Base-by-base conservation (phyloP, 306 rosid genomes). In the Leucaena leucocephala region DNA sequence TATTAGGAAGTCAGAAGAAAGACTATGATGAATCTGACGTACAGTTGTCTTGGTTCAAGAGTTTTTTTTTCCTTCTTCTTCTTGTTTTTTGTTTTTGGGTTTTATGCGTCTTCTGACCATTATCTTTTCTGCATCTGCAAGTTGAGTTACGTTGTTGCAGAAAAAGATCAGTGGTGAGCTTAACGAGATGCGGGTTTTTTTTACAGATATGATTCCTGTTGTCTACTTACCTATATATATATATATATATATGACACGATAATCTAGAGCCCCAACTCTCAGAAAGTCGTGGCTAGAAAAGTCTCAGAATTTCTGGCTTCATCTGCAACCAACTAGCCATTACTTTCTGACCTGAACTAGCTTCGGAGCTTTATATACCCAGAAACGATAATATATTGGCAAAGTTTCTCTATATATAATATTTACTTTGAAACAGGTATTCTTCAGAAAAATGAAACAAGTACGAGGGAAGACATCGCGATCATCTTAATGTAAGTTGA, bases 41-140 rank as follows among this genome's bases (percentile, higher is more conserved):
- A 69, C 80, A 19, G 17, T 40, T 83, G 77, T 83, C 81, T 71
- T 76, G 75, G 73, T 40, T 78, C 21, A 17, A 43, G 74, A 27
- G 27, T 19, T 19, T 55, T 55, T 54, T n/a, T 3, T 54, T 3
- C 3, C 5, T 36, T 21, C 16, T 38, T 46, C 75, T 83, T 27
- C 27, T 27, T 27, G 1, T 27, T 27, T 27, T 27, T 27, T 27
- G 27, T 27, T 83, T 70, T 7, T n/a, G 6, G 59, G 59, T 54
- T 54, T 55, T 73, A 72, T 63, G 69, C 36, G 6, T 58, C 64
- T 58, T 27, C 64, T 58, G 36, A 22, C 66, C 66, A 59, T 59
- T 27, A 59, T 59, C 39, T 59, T 59, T 21, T 58, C 27, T 22
- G 38, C 45, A 48, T 69, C 86, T 68, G 48, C 74, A 79, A 68